Base-by-base conservation (phyloP, 768 basidiomycete species). In the Suillus subalutaceus region DNA sequence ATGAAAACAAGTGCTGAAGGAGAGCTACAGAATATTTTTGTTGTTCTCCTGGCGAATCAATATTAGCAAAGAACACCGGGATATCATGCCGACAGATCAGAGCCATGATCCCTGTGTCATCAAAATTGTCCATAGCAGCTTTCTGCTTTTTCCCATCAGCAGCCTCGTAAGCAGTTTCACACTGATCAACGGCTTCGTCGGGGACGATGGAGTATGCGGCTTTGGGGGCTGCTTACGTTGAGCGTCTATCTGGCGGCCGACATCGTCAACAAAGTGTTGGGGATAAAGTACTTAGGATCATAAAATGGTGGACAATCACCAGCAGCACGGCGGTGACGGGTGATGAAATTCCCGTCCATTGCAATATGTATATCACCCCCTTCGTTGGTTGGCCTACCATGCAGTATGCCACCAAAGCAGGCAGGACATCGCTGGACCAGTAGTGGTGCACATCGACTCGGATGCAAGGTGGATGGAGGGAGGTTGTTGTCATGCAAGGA, bases 301-400 rank as follows among this genome's bases (percentile, higher is more conserved):
- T 81, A 77, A 30, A 79, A 79, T 4, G 60, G n/a, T 0, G 77
- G 76, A 35, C 76, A 72, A 44, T 26, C 26, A 26, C 26, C 26
- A 26, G 26, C 26, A 26, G 26, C 26, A 26, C 26, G 26, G 26
- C 26, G 62, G 60, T 84, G 81, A 0, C 75, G n/a, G 67, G 64
- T 83, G 79, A 61, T 79, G 77, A 82, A 82, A 46, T 80, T 81
- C 0, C 79, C 79, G 69, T 82, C 81, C 0, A 72, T 70, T 0
- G 73, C 73, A 2, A 83, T 68, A 46, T 81, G 79, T 7, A 82
- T 70, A 62, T 83, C 79, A 1, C 72, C 76, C 0, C 82, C 80
- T 13, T 26, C 55, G 12, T 48, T 15, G 20, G 46, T 48, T 10
- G 46, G n/a, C 16, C 46, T 48, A 48, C 46, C 46, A 23, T 48